phyloP scores from a whole-genome alignment of 768 basidiomycete genomes.

The Rickenella mellea region DNA sequence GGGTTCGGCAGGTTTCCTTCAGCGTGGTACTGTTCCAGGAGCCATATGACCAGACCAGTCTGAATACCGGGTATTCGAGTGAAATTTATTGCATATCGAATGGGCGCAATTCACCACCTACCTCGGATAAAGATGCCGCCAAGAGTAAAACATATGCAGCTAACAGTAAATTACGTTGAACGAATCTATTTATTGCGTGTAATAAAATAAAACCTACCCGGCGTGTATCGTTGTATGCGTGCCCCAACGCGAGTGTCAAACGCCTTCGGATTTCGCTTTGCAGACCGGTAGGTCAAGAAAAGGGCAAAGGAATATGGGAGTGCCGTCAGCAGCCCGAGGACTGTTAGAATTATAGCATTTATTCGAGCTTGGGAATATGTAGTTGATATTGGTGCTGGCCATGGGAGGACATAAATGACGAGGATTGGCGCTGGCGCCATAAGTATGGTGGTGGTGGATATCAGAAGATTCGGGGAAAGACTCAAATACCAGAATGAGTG shows the following conservation, averaged over 20 bases:
- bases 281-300: slow-evolving; percentile 39
- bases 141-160: slow-evolving; percentile 45
- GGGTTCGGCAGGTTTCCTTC: slow-evolving; percentile 41
- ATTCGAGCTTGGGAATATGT: slow-evolving; percentile 24
- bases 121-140: slow-evolving; percentile 37
- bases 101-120: slow-evolving; percentile 10
- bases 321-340: slow-evolving; percentile 23
- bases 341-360: slow-evolving; percentile 25
- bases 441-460: slow-evolving; percentile 23
- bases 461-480: slow-evolving; percentile 24
- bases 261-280: slow-evolving; percentile 33
- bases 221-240: slow-evolving; percentile 38
- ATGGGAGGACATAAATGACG: slow-evolving; percentile 6
- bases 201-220: slow-evolving; percentile 28
- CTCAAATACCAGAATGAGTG: too few species aligned
- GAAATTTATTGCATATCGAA: slow-evolving; percentile 3
- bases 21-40: slow-evolving; percentile 45
- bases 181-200: neutral
- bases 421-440: slow-evolving; percentile 22
- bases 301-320: slow-evolving; percentile 42
- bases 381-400: slow-evolving; percentile 13
- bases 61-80: slow-evolving; percentile 16
- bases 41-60: slow-evolving; percentile 50
- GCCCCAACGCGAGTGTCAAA: slow-evolving; percentile 42
- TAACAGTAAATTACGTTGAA: slow-evolving; percentile 18